Evolutionary conservation across 2,329 filamentous ascomycete genomes (phyloP).

Genomic region (Xenosphaeropsis pyriputrescens): DNA sequence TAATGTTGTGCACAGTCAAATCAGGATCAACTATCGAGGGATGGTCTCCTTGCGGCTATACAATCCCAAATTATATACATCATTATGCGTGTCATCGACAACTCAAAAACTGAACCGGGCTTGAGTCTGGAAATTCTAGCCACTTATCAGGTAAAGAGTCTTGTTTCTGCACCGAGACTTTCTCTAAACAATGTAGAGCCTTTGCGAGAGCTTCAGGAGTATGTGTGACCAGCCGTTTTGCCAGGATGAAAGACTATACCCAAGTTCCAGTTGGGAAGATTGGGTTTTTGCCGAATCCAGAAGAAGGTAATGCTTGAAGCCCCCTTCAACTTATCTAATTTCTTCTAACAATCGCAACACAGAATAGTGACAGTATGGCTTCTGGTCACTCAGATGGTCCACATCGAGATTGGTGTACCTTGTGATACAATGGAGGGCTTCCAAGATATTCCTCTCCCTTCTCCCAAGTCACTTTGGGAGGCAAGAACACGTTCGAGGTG

Average conservation of each 20-base stretch:
- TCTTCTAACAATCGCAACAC: too few relatives aligned
- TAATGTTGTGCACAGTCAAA: too few relatives aligned
- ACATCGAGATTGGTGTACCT: too few relatives aligned
- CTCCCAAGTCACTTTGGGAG: constrained; percentile 3
- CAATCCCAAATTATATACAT: constrained; percentile 9
- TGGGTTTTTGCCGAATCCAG: constrained; percentile 12
- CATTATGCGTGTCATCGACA: constrained; percentile 8
- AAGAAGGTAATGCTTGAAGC: constrained; percentile 5
- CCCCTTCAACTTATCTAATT: not conserved
- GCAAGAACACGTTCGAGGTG: constrained; percentile 1
- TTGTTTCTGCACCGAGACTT: too few relatives aligned
- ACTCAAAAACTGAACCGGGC: constrained; percentile 1
- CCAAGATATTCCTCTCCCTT: constrained; percentile 2
- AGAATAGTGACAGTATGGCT: too few relatives aligned
- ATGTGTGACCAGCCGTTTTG: not conserved
- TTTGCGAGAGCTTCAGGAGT: not conserved
- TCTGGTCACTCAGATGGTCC: too few relatives aligned
- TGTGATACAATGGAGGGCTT: not conserved
- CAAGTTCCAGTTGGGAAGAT: constrained; percentile 8
- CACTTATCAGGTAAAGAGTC: too few relatives aligned
- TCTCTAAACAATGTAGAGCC: too few relatives aligned
- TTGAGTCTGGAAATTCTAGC: constrained; percentile 3
- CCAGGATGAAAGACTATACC: constrained; percentile 2
- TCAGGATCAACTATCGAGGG: too few relatives aligned
- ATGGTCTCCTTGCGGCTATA: constrained; percentile 5